phyloP scores from a whole-genome alignment of 768 basidiomycete species.

The Mycena galopus region DNA sequence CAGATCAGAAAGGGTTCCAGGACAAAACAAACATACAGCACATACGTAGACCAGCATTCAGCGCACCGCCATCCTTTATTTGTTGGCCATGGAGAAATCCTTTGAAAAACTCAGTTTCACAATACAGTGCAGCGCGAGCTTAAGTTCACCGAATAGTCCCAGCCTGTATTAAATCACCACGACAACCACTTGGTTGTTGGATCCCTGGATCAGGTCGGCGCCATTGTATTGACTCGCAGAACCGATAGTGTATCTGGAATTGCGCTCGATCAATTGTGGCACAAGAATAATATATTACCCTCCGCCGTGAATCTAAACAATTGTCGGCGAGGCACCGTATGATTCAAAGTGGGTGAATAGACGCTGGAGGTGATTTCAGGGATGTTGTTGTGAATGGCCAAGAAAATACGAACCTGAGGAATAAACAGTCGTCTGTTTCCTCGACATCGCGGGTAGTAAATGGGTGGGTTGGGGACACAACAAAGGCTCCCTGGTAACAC shows the following conservation, averaged over 20 bases:
- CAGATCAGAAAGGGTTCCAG: background rate
- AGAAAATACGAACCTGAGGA: slow-evolving; percentile 42
- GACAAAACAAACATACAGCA: slow-evolving; percentile 1
- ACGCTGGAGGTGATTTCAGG: slow-evolving; percentile 23
- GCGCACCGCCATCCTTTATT: slow-evolving; percentile 56
- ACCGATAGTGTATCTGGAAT: slow-evolving; percentile 18
- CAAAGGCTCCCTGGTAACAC: slow-evolving; percentile 15
- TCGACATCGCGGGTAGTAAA: slow-evolving; percentile 22
- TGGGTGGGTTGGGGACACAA: background rate
- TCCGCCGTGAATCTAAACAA: slow-evolving; percentile 42
- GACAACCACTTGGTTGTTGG: slow-evolving; percentile 30
- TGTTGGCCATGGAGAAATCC: slow-evolving; percentile 60
- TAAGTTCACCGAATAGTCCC: slow-evolving; percentile 6
- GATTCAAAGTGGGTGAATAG: slow-evolving; percentile 16
- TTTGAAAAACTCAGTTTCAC: background rate
- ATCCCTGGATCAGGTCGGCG: slow-evolving; percentile 28
- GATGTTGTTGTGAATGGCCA: background rate
- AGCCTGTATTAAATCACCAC: slow-evolving; percentile 27
- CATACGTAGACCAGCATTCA: slow-evolving; percentile 65
- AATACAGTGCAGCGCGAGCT: background rate
- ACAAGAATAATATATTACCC: slow-evolving; percentile 11
- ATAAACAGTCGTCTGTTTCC: slow-evolving; percentile 47
- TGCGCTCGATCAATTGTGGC: too few species aligned
- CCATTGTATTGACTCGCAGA: slow-evolving; percentile 25
- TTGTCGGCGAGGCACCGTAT: slow-evolving; percentile 19